phyloP scores from a whole-genome alignment of 768 basidiomycete genomes.

The Lactarius deliciosus region DNA sequence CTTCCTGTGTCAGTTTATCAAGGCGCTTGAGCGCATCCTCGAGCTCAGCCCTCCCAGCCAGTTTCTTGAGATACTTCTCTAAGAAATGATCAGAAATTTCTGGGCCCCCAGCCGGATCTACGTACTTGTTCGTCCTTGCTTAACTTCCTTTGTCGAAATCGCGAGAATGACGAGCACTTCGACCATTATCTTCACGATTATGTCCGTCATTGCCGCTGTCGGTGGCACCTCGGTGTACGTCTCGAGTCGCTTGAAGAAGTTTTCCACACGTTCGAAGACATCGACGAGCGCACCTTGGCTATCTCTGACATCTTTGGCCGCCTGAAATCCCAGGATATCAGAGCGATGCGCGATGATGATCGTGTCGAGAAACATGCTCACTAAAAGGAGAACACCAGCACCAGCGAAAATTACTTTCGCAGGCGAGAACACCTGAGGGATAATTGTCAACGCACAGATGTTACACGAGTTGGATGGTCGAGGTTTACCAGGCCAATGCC shows the following conservation, averaged over 20 bases:
- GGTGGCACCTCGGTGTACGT: background rate
- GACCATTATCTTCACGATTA: background rate
- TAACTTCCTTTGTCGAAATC: background rate
- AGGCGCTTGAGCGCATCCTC: too few relatives aligned
- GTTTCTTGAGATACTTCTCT: too few relatives aligned
- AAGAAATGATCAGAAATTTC: background rate
- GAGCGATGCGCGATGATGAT: background rate
- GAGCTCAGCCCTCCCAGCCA: too few relatives aligned
- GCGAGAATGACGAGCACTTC: background rate
- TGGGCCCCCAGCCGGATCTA: background rate
- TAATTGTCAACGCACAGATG: background rate
- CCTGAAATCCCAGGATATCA: background rate
- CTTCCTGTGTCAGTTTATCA: too few relatives aligned
- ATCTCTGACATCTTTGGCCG: background rate
- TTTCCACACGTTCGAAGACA: background rate
- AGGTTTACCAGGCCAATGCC: background rate
- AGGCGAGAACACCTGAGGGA: background rate
- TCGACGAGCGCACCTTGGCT: background rate
- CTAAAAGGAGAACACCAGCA: background rate
- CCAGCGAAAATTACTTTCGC: background rate
- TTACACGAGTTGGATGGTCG: background rate
- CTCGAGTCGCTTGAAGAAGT: slow-evolving; percentile 1
- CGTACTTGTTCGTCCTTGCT: background rate
- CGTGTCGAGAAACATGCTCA: background rate
- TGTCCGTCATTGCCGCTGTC: background rate